Conservation (phyloP, 2,329 filamentous ascomycete species). For the Colletotrichum sp. region DNA sequence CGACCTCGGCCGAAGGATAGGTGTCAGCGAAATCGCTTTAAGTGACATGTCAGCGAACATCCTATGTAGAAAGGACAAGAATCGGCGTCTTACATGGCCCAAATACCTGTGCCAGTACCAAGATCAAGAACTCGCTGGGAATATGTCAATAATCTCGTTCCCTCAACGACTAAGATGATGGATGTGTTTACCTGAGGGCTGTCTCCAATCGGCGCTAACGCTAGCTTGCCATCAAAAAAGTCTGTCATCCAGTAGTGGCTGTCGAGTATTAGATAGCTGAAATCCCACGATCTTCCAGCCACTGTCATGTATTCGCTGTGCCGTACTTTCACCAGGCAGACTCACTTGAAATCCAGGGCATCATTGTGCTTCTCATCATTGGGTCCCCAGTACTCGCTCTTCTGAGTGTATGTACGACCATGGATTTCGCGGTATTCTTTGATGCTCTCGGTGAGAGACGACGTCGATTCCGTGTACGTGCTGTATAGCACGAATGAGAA, state of each 20-base stretch:
- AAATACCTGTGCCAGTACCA: conserved; percentile 48
- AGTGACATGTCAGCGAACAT: background rate
- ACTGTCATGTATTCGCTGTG: too few relatives aligned
- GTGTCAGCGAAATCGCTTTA: conserved; percentile 52
- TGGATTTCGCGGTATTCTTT: conserved; percentile 36
- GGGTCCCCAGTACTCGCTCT: conserved; percentile 27
- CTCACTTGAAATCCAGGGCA: conserved; percentile 16
- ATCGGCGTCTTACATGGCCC: conserved; percentile 38
- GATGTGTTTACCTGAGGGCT: conserved; percentile 21
- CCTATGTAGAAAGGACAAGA: too few relatives aligned
- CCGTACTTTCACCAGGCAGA: too few relatives aligned
- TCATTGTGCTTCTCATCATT: conserved; percentile 26
- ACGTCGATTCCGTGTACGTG: conserved; percentile 23
- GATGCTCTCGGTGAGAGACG: conserved; percentile 35
- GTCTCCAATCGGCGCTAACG: conserved; percentile 38
- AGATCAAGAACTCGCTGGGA: conserved; percentile 44
- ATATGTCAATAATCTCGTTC: too few relatives aligned
- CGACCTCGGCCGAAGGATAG: conserved; percentile 46
- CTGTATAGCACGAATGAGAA: too few relatives aligned
- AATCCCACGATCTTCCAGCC: too few relatives aligned
- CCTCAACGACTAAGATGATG: too few relatives aligned
- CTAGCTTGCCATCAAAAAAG: conserved; percentile 37
- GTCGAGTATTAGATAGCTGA: background rate
- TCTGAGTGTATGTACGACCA: conserved; percentile 32
- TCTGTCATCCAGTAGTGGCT: conserved; percentile 20